Evolutionary conservation across 176 grass and related monocot genomes (phyloP), one percentile per base, ranked within the genome.

Genomic region (Bothriochloa decipiens): DNA sequence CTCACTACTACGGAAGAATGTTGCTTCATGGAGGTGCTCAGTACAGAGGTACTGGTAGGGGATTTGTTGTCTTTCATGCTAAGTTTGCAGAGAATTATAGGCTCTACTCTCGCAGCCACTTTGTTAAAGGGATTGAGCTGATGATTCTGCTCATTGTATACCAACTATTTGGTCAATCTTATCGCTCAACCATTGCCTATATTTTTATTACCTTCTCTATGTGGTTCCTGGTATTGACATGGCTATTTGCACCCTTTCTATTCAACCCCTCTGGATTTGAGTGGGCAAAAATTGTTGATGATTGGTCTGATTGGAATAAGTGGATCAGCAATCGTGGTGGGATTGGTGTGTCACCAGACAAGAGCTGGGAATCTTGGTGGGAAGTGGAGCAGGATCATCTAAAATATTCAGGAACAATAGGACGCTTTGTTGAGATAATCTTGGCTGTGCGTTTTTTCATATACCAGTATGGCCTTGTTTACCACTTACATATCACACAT

Each of bases 311-410:
- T 84, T 97, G 95, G 95, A 94, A 91, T 63, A 97, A 97, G 70
- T 97, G 95, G 95, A 94, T 97, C 58, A 88, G 85, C 46, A 97
- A 97, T 75, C 86, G 86, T 84, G 95, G 95, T 65, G 95, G 95
- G 16, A 97, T 97, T 77, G 95, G 95, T 84, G 95, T 97, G 20
- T 81, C 95, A 47, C 61, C 78, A 73, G 90, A 94, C 27, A 97
- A 92, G 89, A 97, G 95, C 67, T 97, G 95, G 95, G 95, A 97
- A 85, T 97, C 95, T 55, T 97, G 95, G 95, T 97, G 95, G 95
- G 95, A 94, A 70, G 74, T 78, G 40, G 95, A 97, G 75, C 92
- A 92, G 47, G 95, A 97, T 40, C 95, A 97, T 88, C 79, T 97
- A 4, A 89, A 81, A 72, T 86, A 97, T 87, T 91, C 95, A 74